Percentiles rank a stretch among this genome's conserved stretches.
Evolutionary conservation across 768 basidiomycete species (phyloP).

Genomic region (Holtermannia corniformis): DNA sequence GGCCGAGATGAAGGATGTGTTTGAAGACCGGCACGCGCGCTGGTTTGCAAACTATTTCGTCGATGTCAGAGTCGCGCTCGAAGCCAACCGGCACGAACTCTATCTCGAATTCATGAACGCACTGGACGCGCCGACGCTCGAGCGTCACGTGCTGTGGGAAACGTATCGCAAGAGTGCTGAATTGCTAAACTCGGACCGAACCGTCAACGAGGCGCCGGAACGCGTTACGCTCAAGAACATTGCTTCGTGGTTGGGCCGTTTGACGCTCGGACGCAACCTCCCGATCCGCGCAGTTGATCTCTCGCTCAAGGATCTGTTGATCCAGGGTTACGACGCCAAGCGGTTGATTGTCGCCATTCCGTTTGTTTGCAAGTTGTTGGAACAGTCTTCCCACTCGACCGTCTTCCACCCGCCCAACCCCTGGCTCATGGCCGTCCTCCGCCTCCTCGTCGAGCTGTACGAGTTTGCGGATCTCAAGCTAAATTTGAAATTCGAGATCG

Average conservation of each 20-base stretch:
- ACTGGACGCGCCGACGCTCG: slow-evolving; percentile 57
- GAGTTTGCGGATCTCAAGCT: slow-evolving; percentile 92
- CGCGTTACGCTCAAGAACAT: slow-evolving; percentile 84
- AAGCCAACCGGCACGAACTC: slow-evolving; percentile 92
- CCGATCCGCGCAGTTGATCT: slow-evolving; percentile 89
- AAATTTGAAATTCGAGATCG: slow-evolving; percentile 97
- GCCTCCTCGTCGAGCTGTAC: slow-evolving; percentile 88
- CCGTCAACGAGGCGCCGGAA: slow-evolving; percentile 73
- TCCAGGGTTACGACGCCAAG: slow-evolving; percentile 88
- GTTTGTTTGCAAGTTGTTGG: slow-evolving; percentile 94
- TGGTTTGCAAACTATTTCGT: slow-evolving; percentile 99
- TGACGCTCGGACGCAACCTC: slow-evolving; percentile 83
- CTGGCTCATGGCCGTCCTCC: slow-evolving; percentile 93
- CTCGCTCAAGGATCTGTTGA: slow-evolving; percentile 92
- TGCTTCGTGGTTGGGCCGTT: slow-evolving; percentile 84
- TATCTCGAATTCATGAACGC: slow-evolving; percentile 90
- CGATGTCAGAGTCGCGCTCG: slow-evolving; percentile 86
- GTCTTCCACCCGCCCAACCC: slow-evolving; percentile 96
- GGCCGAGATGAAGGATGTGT: slow-evolving; percentile 71
- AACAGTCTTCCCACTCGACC: slow-evolving; percentile 75
- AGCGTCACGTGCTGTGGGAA: slow-evolving; percentile 80
- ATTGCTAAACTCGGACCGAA: slow-evolving; percentile 84
- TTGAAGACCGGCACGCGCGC: slow-evolving; percentile 69
- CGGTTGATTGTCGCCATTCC: slow-evolving; percentile 89
- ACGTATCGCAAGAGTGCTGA: slow-evolving; percentile 77